Percentiles rank a stretch among this genome's conserved stretches.
Conservation (phyloP, 768 basidiomycete species). For the Harrya chromipes region DNA sequence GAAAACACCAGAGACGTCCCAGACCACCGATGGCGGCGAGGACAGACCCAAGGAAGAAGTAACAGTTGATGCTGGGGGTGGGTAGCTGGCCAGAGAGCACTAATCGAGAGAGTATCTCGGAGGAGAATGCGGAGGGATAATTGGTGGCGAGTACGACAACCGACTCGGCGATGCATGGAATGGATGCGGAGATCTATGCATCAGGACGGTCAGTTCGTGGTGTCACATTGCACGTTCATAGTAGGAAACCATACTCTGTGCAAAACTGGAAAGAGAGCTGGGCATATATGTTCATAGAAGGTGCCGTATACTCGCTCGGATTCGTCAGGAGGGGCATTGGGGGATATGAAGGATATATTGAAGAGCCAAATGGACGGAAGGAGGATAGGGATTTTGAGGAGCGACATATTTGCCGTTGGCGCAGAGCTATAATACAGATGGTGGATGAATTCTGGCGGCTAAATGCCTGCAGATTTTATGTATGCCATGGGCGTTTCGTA, state of each 20-base stretch:
- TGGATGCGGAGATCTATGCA: slow-evolving; percentile 23
- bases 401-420: slow-evolving; percentile 12
- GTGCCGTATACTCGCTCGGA: slow-evolving; percentile 19
- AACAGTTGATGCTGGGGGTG: slow-evolving; percentile 20
- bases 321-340: slow-evolving; percentile 15
- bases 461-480: slow-evolving; percentile 8
- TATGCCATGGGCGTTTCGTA: slow-evolving; percentile 1
- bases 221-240: not conserved
- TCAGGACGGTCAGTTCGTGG: slow-evolving; percentile 3
- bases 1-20: slow-evolving; percentile 38
- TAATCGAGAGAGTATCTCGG: slow-evolving; percentile 19
- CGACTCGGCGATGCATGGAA: slow-evolving; percentile 29
- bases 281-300: slow-evolving; percentile 25
- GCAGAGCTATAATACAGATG: not conserved
- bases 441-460: not conserved
- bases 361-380: slow-evolving; percentile 27
- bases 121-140: slow-evolving; percentile 18
- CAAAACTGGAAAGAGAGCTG: slow-evolving; percentile 16
- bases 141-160: slow-evolving; percentile 18
- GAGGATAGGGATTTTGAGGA: slow-evolving; percentile 22
- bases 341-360: slow-evolving; percentile 25
- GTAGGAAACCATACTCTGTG: slow-evolving; percentile 20
- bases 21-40: slow-evolving; percentile 27
- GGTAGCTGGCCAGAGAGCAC: slow-evolving; percentile 19
- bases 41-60: slow-evolving; percentile 29